Evolutionary conservation across 225 moss, liverwort and hornwort genomes (phyloP).

Genomic region (Rhytidiadelphus loreus): DNA sequence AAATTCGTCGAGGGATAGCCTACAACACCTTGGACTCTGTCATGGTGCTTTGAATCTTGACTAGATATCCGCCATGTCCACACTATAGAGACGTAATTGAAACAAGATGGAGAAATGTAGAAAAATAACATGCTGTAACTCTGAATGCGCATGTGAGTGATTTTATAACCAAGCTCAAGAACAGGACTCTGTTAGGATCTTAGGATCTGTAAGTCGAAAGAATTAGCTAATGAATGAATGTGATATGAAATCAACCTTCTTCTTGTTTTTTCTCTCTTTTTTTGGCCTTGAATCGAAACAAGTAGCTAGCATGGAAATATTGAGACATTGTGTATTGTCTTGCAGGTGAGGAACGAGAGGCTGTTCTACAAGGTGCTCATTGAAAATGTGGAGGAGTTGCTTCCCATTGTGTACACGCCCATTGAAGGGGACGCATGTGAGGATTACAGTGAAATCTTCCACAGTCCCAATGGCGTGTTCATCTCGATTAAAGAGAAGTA

Average conservation of each 20-base stretch:
- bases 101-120: neutral
- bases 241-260: neutral
- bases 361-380: constrained; percentile 76
- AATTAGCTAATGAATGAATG: neutral
- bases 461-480: constrained; percentile 65
- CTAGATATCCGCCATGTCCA: neutral
- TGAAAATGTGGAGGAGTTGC: constrained; percentile 85
- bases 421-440: constrained; percentile 83
- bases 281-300: neutral
- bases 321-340: neutral
- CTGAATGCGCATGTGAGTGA: neutral
- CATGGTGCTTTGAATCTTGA: neutral
- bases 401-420: constrained; percentile 87
- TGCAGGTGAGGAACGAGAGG: constrained; percentile 52
- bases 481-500: constrained; percentile 64
- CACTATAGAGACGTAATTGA: neutral
- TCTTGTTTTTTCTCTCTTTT: neutral
- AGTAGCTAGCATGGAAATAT: neutral
- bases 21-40: neutral
- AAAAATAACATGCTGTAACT: neutral
- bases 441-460: constrained; percentile 72
- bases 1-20: neutral
- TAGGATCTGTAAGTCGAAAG: neutral
- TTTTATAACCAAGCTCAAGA: neutral
- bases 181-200: neutral